Evolutionary conservation across 1,284 basidiomycete species (phyloP), one percentile per base, ranked within the genome.

Genomic region (Marasmius sp.): DNA sequence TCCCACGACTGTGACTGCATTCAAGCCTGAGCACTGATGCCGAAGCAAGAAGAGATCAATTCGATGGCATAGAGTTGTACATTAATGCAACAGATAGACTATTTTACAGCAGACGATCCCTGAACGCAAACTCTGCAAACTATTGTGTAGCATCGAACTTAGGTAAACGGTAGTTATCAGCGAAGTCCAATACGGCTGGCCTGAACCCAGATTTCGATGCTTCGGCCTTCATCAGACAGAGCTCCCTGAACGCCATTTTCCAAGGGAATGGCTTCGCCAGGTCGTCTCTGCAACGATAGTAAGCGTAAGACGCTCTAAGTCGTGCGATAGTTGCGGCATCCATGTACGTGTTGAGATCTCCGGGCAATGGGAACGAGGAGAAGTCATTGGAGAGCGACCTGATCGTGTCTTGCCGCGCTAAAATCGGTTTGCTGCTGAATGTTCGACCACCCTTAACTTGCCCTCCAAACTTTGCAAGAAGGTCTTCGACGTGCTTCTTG

Each of bases 361-460:
- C 52, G 4, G 41, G 27, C 22, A 36, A 54, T 5, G 64, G 64
- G 11, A n/a, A 43, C 9, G 57, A 50, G 11, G 67, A 68, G 60
- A 80, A 80, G 48, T 68, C 59, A 39, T 60, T 61, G 1, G 80
- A 81, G 20, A 75, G 59, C 10, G 61, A 47, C n/a, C 80, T 74
- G 1, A 81, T 68, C 9, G 64, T 60, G 65, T 81, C 77, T 66
- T 81, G 80, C 3, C 80, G 70, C 34, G 59, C 45, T 64, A 77
- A 72, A 57, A 81, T 81, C 0, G 67, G 66, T n/a, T 72, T 66
- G 0, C 56, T 62, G 8, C 78, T 75, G 65, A 78, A 77, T 34
- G 61, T 18, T 18, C 12, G n/a, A 12, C 45, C 45, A 2, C 16
- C 20, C n/a, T 47, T 47, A n/a, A 47, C 16, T 14, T 27, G 41